These are phyloP conservation scores for Halenospora varia DNA, from an alignment of 495 filamentous ascomycete species.

Conservation along the genomic window DNA sequence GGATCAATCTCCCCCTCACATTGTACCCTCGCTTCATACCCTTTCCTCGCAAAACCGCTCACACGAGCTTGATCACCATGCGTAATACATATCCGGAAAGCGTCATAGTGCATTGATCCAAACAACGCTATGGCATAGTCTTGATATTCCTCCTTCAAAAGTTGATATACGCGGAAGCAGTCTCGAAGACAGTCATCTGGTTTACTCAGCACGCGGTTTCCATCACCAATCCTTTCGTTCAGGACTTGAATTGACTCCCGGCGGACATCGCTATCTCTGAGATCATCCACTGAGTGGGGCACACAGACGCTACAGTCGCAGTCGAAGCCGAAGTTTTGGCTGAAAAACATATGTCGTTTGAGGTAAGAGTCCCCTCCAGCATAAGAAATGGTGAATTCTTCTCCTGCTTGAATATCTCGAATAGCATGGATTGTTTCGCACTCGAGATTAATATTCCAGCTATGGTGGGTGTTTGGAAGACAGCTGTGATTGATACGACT, in stretches of 20 bases:
- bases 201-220: conserved; percentile 19
- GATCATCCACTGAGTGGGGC: conserved; percentile 15
- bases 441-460: conserved; percentile 30
- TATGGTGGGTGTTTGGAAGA: conserved; percentile 35
- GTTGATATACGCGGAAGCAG: conserved; percentile 25
- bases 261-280: conserved; percentile 31
- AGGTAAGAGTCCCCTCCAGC: conserved; percentile 24
- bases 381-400: conserved; percentile 42
- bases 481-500: conserved; percentile 39
- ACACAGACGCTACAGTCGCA: conserved; percentile 33
- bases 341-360: conserved; percentile 22
- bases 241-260: conserved; percentile 28
- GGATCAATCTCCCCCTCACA: conserved; percentile 35
- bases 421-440: conserved; percentile 35
- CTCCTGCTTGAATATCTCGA: conserved; percentile 33
- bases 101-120: conserved; percentile 36
- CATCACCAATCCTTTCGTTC: conserved; percentile 29
- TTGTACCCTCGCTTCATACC: conserved; percentile 26
- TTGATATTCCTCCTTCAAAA: conserved; percentile 30
- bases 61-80: conserved; percentile 40
- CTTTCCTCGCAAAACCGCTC: conserved; percentile 38
- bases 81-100: conserved; percentile 38
- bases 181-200: conserved; percentile 26
- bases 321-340: conserved; percentile 34
- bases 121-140: conserved; percentile 20